Evolutionary conservation across 2,329 filamentous ascomycete species (phyloP), one percentile per base, ranked within the genome.

Genomic region (Phialophora chinensis): DNA sequence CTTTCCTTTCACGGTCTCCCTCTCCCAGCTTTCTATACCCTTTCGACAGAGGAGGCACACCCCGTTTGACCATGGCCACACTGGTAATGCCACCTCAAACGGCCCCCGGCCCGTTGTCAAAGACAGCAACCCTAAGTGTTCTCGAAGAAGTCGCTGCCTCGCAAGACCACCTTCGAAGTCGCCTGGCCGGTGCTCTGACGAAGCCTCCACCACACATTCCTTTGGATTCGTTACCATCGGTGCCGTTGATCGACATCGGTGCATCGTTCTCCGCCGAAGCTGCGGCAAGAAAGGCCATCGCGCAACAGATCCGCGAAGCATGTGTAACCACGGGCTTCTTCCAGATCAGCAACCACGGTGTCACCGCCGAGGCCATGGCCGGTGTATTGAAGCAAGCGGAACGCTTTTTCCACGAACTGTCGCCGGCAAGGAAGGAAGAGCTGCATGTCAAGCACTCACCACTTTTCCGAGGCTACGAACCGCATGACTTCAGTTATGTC

Each of bases 261-360:
- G 54, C 69, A 10, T 73, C 71, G 1, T 69, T 72, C 60, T 58
- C 63, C 25, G 63, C 55, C 25, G 61, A 42, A 20, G 42, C 64
- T 10, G 56, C 50, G 23, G 62, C 61, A 10, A 58, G 62, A 4
- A 55, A 68, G 20, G 44, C 66, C 14, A 66, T 73, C 1, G 80
- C 81, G 2, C 62, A 68, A 0, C 75, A 80, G 59, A 76, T 84
- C 44, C 77, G 80, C 10, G 71, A 77, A 42, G 80, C 81, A 57
- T 84, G 82, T 66, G 73, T 79, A 23, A 80, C 76, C 71, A 84
- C 77, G 20, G 84, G 84, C 3, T 86, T 86, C 74, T 86, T 87
- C 75, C 83, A 85, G 70, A 80, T 87, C 65, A 77, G 78, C 14
- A 81, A 82, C n/a, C 84, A 86, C 70, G 76, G 79, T 8, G 78